These are phyloP conservation scores for Hyphodiscus sp. DNA, from an alignment of 2,329 filamentous ascomycete species.

Conservation along the genomic window DNA sequence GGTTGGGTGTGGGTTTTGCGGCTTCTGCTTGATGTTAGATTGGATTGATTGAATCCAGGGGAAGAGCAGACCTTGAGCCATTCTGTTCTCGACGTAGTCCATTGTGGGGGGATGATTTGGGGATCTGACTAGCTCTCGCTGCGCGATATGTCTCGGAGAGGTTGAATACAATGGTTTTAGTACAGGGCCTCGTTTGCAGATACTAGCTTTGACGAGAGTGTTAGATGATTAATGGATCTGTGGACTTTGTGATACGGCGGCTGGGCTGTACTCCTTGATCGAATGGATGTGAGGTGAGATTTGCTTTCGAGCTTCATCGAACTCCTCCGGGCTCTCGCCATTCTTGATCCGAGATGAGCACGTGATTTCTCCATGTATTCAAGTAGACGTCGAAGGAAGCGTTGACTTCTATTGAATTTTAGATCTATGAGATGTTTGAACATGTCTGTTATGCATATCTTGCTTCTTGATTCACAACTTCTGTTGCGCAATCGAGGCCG, in stretches of 20 bases:
- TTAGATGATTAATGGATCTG: not conserved
- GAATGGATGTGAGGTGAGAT: not conserved
- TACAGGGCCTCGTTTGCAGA: not conserved
- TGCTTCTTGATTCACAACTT: not conserved
- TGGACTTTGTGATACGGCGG: not conserved
- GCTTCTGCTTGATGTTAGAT: constrained; percentile 19
- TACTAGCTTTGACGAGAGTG: not conserved
- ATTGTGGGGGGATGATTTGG: constrained; percentile 12
- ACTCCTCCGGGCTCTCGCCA: not conserved
- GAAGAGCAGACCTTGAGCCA: constrained; percentile 24
- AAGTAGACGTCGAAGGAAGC: too few relatives aligned
- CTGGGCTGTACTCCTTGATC: not conserved
- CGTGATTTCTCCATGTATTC: too few relatives aligned
- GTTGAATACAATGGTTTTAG: not conserved
- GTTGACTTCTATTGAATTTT: too few relatives aligned
- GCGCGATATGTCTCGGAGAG: not conserved
- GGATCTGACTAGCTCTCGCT: not conserved
- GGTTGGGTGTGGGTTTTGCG: constrained; percentile 20
- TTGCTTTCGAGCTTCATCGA: not conserved
- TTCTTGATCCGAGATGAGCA: not conserved
- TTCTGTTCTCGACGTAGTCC: constrained; percentile 32
- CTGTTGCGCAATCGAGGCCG: not conserved
- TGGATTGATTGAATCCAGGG: not conserved
- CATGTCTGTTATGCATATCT: too few relatives aligned
- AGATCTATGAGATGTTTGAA: too few relatives aligned